Evolutionary conservation across 352 stramenopile species (phyloP).

Genomic region (Phytophthora melonis): DNA sequence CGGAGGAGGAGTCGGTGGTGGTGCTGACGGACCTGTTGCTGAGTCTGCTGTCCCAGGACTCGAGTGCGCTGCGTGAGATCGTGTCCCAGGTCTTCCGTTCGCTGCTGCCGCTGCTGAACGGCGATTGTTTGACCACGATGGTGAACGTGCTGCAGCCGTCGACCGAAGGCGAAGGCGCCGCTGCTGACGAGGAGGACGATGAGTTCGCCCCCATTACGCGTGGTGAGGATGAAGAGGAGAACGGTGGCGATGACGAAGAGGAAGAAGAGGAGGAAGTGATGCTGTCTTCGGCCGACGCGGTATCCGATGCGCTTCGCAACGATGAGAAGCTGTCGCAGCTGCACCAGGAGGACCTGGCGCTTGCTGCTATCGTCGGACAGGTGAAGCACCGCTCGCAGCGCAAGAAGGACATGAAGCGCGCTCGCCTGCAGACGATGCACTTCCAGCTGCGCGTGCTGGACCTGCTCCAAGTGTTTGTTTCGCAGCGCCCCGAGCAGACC

Average conservation of each 20-base stretch:
- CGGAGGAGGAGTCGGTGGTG: slow-evolving; percentile 60
- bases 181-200: slow-evolving; percentile 48
- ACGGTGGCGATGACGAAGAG: slow-evolving; percentile 48
- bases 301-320: slow-evolving; percentile 73
- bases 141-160: slow-evolving; percentile 67
- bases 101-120: slow-evolving; percentile 72
- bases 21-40: slow-evolving; percentile 87
- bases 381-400: slow-evolving; percentile 75
- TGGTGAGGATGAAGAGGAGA: slow-evolving; percentile 46
- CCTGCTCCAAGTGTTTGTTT: slow-evolving; percentile 77
- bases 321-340: slow-evolving; percentile 74
- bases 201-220: slow-evolving; percentile 51
- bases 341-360: slow-evolving; percentile 80
- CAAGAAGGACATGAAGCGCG: slow-evolving; percentile 81
- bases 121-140: slow-evolving; percentile 73
- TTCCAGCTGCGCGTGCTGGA: slow-evolving; percentile 89
- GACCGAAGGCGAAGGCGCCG: slow-evolving; percentile 43
- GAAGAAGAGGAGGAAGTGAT: slow-evolving; percentile 53
- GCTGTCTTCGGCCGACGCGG: slow-evolving; percentile 62
- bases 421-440: slow-evolving; percentile 77
- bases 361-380: slow-evolving; percentile 83
- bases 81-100: slow-evolving; percentile 84
- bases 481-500: slow-evolving; percentile 33
- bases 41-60: slow-evolving; percentile 85
- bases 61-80: slow-evolving; percentile 85